Percentiles rank a stretch among this genome's conserved stretches.
Conservation (phyloP, 257 asterid genomes). For the Thymus quinquecostatus region DNA sequence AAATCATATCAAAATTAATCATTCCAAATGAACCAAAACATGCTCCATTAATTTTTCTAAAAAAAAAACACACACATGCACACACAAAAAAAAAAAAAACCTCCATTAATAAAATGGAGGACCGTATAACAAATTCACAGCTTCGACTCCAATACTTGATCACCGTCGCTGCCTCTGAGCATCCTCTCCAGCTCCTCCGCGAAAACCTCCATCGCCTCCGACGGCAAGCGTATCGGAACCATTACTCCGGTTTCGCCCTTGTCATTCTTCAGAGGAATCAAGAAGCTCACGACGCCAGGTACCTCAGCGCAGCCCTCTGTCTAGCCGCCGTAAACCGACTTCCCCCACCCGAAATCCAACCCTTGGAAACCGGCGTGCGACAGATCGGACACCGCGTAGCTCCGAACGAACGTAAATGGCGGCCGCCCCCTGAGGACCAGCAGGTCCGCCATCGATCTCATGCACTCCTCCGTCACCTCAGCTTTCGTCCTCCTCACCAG, state of each 20-base stretch:
- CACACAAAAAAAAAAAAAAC: too few species aligned
- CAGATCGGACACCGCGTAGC: constrained; percentile 58
- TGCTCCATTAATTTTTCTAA: too few species aligned
- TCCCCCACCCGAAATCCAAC: constrained; percentile 79
- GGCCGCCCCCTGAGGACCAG: constrained; percentile 59
- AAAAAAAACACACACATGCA: too few species aligned
- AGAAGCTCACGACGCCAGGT: constrained; percentile 62
- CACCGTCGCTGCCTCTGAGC: constrained; percentile 33
- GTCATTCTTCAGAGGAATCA: constrained; percentile 48
- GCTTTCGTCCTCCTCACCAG: too few species aligned
- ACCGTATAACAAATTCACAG: too few species aligned
- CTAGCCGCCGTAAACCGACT: constrained; percentile 59
- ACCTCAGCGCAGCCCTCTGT: constrained; percentile 63
- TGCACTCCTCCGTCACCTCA: constrained; percentile 37
- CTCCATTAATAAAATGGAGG: too few species aligned
- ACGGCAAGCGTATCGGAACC: constrained; percentile 62
- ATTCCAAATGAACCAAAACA: too few species aligned
- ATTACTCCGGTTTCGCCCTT: constrained; percentile 66
- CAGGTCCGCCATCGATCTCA: constrained; percentile 55
- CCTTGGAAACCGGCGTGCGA: constrained; percentile 57
- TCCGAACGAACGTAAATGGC: constrained; percentile 46
- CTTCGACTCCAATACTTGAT: too few species aligned
- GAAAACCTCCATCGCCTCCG: constrained; percentile 60
- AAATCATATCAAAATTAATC: too few species aligned
- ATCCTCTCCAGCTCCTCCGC: constrained; percentile 43